Percentiles rank a stretch among this genome's conserved stretches.
Conservation (phyloP, 2,329 filamentous ascomycete genomes). For the Phialemoniopsis sp. region DNA sequence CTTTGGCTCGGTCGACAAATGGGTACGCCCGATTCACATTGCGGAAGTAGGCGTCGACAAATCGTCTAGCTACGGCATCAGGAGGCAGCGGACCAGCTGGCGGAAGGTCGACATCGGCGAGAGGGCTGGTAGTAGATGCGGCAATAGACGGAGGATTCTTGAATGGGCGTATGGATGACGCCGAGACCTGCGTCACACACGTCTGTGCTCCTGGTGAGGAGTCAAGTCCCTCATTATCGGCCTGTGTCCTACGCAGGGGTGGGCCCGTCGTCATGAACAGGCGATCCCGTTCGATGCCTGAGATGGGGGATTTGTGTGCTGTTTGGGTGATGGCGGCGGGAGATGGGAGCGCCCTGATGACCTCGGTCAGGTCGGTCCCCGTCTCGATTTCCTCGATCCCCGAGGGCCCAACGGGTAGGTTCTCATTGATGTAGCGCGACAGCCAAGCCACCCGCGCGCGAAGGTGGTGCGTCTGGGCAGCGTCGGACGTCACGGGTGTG, state of each 20-base stretch:
- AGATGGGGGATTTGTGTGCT: too few species aligned
- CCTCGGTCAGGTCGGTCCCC: slow-evolving; percentile 19
- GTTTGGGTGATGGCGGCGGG: too few species aligned
- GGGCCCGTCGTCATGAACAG: too few species aligned
- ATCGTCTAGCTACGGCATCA: background rate
- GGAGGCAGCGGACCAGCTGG: background rate
- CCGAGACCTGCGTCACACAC: too few species aligned
- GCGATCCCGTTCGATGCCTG: too few species aligned
- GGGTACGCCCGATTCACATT: slow-evolving; percentile 30
- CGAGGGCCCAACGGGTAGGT: slow-evolving; percentile 15
- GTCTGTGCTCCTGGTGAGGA: too few species aligned
- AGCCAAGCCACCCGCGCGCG: slow-evolving; percentile 34
- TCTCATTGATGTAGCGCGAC: slow-evolving; percentile 27
- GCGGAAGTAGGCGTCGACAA: slow-evolving; percentile 2
- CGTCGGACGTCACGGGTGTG: slow-evolving; percentile 19
- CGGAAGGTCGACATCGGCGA: slow-evolving; percentile 1
- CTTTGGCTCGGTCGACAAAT: slow-evolving; percentile 31
- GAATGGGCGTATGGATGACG: too few species aligned
- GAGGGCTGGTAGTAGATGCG: too few species aligned
- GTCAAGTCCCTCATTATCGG: too few species aligned
- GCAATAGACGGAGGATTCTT: too few species aligned
- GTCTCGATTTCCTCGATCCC: slow-evolving; percentile 30
- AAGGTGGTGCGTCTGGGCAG: slow-evolving; percentile 29
- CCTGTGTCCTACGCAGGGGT: too few species aligned
- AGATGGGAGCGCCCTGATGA: too few species aligned